phyloP scores from a whole-genome alignment of 2,329 filamentous ascomycete genomes.

The Blastomyces emzantsi region DNA sequence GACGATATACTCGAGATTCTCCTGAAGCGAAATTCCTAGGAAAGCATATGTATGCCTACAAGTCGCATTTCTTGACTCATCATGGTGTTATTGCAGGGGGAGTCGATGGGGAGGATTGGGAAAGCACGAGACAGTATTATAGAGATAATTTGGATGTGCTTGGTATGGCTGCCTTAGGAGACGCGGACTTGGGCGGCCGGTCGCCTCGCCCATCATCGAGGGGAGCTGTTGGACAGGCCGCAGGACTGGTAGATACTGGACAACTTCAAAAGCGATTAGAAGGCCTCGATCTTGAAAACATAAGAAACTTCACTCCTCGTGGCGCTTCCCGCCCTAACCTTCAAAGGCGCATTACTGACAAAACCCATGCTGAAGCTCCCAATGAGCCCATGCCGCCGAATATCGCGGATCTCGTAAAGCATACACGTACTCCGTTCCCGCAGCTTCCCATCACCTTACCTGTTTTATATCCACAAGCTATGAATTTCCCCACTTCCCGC shows the following conservation, averaged over 20 bases:
- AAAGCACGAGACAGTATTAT: conserved; percentile 32
- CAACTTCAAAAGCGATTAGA: conserved; percentile 1
- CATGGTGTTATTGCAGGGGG: conserved; percentile 35
- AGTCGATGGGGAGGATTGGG: conserved; percentile 32
- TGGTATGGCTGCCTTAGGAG: conserved; percentile 31
- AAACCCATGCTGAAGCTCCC: conserved; percentile 10
- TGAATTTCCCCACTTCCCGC: conserved; percentile 25
- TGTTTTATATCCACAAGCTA: conserved; percentile 11
- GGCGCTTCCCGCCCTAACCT: neutral
- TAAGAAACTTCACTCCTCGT: neutral
- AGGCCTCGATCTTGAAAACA: neutral
- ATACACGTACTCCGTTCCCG: conserved; percentile 17
- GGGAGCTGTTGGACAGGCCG: conserved; percentile 19
- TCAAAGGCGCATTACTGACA: conserved; percentile 15
- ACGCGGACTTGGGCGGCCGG: conserved; percentile 23
- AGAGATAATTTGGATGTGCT: conserved; percentile 37
- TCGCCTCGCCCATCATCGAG: conserved; percentile 18
- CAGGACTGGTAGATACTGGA: conserved; percentile 3
- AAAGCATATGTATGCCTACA: conserved; percentile 33
- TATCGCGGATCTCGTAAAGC: conserved; percentile 15
- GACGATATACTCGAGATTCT: conserved; percentile 33
- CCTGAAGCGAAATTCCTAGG: conserved; percentile 37
- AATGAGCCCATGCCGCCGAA: conserved; percentile 6
- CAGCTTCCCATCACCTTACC: conserved; percentile 13
- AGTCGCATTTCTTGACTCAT: conserved; percentile 35